Base-by-base conservation (phyloP, 2,329 filamentous ascomycete species). In the Aspergillus chevalieri region DNA sequence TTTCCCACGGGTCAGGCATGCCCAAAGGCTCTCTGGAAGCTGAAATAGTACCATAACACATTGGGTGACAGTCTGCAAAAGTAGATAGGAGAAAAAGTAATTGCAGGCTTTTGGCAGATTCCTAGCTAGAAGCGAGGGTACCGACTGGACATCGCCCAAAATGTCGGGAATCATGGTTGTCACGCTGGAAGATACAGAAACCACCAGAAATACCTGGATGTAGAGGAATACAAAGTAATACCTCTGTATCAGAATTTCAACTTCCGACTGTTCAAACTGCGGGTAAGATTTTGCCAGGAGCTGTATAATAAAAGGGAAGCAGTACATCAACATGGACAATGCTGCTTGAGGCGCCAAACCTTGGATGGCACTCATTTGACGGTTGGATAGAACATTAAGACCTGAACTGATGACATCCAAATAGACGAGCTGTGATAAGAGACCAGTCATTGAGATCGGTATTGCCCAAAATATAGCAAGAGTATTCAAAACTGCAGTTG, bases 71-170 rank as follows among this genome's bases (percentile, higher is more conserved):
- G 53, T 49, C 47, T 61, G 57, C 33, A 61, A 43, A 39, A 61
- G 41, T 44, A 61, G 47, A 48, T 59, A 61, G 17, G 57, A 61
- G 47, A 59, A 60, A 47, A 57, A 61, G 51, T 61, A 61, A 51
- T 60, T 55, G n/a, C 55, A 48, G 24, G 57, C 52, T 34, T 57
- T 61, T 9, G 56, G 57, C n/a, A 61, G 30, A 47, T 60, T 60
- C 19, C 53, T 54, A 22, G 56, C 59, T 43, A 61, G 51, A 21
- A 61, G 53, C 12, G 53, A 21, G 4, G 59, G 53, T 17, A 57
- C 55, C 1, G 58, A 58, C 39, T 50, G 47, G 19, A 53, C 34
- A 33, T 53, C 50, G 36, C 52, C 48, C 22, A 57, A 24, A 36
- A 60, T 49, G 38, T 61, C 47, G 3, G 55, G 55, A 45, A 64